Evolutionary conservation across 2,329 filamentous ascomycete genomes (phyloP).

Genomic region (Fusarium citri): DNA sequence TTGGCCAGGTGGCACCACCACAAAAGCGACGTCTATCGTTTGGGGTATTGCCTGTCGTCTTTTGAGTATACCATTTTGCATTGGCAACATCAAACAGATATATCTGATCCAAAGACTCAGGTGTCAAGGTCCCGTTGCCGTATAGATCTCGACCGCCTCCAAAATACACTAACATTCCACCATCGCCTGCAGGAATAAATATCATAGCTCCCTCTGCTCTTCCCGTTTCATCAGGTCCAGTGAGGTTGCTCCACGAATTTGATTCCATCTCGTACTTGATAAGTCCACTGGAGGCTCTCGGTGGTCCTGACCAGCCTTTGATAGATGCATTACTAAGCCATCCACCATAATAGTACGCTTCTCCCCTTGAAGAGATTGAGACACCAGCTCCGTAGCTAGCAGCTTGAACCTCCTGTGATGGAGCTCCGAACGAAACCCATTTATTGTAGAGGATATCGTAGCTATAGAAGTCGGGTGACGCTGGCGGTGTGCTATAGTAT

Average conservation of each 20-base stretch:
- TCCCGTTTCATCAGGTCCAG: neutral
- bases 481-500: neutral
- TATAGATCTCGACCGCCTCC: neutral
- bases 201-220: neutral
- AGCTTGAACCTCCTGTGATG: neutral
- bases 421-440: neutral
- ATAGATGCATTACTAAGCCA: constrained; percentile 1
- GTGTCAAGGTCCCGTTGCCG: neutral
- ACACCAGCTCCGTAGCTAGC: constrained; percentile 14
- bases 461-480: neutral
- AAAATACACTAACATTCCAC: constrained; percentile 9
- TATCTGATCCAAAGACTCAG: constrained; percentile 1
- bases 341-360: constrained; percentile 9
- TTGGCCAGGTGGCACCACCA: constrained; percentile 2
- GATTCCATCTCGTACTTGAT: constrained; percentile 8
- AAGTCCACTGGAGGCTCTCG: neutral
- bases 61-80: constrained; percentile 8
- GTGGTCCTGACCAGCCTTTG: neutral
- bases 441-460: constrained; percentile 8
- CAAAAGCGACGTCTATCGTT: neutral
- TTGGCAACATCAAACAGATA: constrained; percentile 2
- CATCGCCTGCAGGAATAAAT: neutral
- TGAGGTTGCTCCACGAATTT: neutral
- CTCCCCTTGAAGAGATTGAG: neutral
- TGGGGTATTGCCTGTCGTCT: neutral